Conservation (phyloP, 768 basidiomycete species). For the Leccinum uliginosum region DNA sequence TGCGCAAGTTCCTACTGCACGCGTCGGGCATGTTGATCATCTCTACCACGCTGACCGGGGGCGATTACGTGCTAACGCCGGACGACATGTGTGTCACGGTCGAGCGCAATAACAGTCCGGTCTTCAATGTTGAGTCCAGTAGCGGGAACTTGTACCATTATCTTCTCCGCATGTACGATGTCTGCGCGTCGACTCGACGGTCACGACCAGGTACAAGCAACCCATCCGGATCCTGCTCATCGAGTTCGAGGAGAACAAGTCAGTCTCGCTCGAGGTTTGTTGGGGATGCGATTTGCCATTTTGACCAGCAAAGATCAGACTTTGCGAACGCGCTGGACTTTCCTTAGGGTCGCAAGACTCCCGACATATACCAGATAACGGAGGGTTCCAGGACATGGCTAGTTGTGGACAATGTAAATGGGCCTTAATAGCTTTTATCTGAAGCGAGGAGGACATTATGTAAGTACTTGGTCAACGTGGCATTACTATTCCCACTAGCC, state of each 20-base stretch:
- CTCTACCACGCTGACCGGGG: constrained; percentile 89
- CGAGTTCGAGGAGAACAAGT: constrained; percentile 97
- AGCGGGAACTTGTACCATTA: constrained; percentile 83
- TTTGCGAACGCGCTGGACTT: too few species aligned
- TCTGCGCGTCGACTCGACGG: neutral
- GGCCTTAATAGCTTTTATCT: too few species aligned
- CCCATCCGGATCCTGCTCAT: constrained; percentile 91
- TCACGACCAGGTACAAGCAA: constrained; percentile 71
- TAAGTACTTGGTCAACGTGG: too few species aligned
- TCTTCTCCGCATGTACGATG: neutral
- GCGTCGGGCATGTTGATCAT: constrained; percentile 73
- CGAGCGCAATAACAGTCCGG: constrained; percentile 91
- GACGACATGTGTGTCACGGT: constrained; percentile 97
- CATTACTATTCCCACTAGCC: too few species aligned
- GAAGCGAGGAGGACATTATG: too few species aligned
- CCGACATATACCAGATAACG: too few species aligned
- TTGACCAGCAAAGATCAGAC: too few species aligned
- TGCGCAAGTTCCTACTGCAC: constrained; percentile 94
- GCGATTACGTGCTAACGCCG: constrained; percentile 93
- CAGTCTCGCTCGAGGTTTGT: constrained; percentile 82
- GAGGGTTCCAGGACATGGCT: too few species aligned
- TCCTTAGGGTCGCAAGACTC: too few species aligned
- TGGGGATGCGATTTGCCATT: too few species aligned
- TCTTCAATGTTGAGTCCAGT: constrained; percentile 91
- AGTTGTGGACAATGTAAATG: too few species aligned